phyloP scores from a whole-genome alignment of 257 asterid species.

The Capsicum rhomboideum region DNA sequence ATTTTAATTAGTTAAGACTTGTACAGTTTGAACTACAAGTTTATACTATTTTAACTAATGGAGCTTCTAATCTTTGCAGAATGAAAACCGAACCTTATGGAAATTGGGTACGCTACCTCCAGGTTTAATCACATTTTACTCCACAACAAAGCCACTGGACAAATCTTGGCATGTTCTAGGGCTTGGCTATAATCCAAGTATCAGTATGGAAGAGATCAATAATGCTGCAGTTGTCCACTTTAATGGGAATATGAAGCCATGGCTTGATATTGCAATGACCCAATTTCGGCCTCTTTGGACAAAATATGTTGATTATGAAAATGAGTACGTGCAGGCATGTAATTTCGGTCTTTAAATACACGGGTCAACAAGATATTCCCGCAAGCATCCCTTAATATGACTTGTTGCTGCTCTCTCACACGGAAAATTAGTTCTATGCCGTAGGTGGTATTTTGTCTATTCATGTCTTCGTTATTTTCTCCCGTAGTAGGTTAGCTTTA shows the following conservation, averaged over 20 bases:
- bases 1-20: neutral
- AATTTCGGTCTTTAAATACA: conserved; percentile 55
- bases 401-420: conserved; percentile 24
- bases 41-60: neutral
- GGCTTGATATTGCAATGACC: conserved; percentile 84
- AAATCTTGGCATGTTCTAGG: conserved; percentile 96
- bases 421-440: conserved; percentile 24
- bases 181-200: conserved; percentile 83
- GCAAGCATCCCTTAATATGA: conserved; percentile 12
- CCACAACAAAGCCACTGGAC: conserved; percentile 83
- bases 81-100: conserved; percentile 80
- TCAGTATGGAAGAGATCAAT: conserved; percentile 72
- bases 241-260: conserved; percentile 83
- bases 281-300: conserved; percentile 79
- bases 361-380: conserved; percentile 20
- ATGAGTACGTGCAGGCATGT: conserved; percentile 73
- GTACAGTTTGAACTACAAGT: neutral
- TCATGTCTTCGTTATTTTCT: conserved; percentile 15
- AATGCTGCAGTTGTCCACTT: conserved; percentile 89
- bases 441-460: conserved; percentile 11
- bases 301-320: conserved; percentile 70
- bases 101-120: conserved; percentile 87
- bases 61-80: conserved; percentile 30
- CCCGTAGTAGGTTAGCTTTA: conserved; percentile 13
- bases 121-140: conserved; percentile 78